These are phyloP conservation scores for Fraxinus sp. DNA, from an alignment of 305 asterid genomes.

Conservation along the genomic window DNA sequence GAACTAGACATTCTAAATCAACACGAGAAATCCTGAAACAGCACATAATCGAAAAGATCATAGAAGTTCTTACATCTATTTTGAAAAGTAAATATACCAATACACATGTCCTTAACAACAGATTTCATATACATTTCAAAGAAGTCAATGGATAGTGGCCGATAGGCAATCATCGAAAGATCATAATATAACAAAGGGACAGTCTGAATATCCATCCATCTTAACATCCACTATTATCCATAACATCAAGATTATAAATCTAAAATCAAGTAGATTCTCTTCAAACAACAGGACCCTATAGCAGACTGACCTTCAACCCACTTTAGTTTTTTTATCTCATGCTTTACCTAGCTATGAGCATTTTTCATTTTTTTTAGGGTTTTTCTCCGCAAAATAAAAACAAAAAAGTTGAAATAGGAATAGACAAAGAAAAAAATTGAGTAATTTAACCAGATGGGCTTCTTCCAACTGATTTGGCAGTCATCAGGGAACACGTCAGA, in stretches of 20 bases:
- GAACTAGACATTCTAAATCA: background rate
- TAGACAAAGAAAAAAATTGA: background rate
- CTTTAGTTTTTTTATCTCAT: background rate
- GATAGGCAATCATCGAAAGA: slow-evolving; percentile 5
- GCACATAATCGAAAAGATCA: background rate
- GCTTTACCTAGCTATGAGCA: slow-evolving; percentile 34
- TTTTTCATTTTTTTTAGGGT: background rate
- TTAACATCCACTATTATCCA: slow-evolving; percentile 36
- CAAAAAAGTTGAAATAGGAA: background rate
- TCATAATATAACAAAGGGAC: slow-evolving; percentile 9
- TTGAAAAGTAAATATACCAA: background rate
- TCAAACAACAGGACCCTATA: slow-evolving; percentile 42
- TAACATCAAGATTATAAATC: slow-evolving; percentile 40
- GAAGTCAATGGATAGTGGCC: background rate
- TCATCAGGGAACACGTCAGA: slow-evolving; percentile 36
- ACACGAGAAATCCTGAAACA: background rate
- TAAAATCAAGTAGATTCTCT: slow-evolving; percentile 38
- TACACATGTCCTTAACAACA: background rate
- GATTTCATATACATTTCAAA: slow-evolving; percentile 9
- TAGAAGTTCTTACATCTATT: background rate
- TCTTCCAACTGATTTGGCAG: background rate
- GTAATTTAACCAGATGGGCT: slow-evolving; percentile 8
- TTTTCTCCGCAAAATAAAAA: slow-evolving; percentile 24
- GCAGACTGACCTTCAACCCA: slow-evolving; percentile 29
- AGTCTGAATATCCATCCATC: slow-evolving; percentile 28